Base-by-base conservation (phyloP, 140 eudicot genomes). In the Oenanthe javanica region DNA sequence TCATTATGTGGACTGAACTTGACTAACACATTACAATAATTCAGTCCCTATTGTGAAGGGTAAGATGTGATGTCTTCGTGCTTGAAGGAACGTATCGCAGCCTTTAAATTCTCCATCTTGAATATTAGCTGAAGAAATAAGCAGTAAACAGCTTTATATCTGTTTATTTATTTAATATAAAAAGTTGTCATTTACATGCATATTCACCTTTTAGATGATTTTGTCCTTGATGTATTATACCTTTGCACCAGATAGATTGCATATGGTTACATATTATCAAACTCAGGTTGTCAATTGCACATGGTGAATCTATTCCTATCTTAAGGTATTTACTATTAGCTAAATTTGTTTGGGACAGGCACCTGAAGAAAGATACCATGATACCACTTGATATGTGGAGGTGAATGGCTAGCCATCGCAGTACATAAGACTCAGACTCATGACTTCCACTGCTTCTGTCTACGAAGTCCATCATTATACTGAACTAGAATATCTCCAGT, bases 351-450 rank as follows among this genome's bases (percentile, higher is more conserved):
- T 77, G 80, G 47, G 73, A 80, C 81, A 84, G 83, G 86, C 83
- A 85, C 5, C 38, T 43, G 74, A 69, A 69, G 73, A 67, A 47
- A 79, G 66, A 77, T 31, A 31, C 36, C 36, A 31, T 31, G 84
- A 81, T 72, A 51, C 70, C 31, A 78, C 21, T 38, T 73, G 36
- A 38, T n/a, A 31, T 55, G 52, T 77, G 80, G 75, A 81, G 79
- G 81, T 83, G 78, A 48, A 71, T 31, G 36, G 36, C 36, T 31
- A 31, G 36, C 36, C 36, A 31, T 31, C 36, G 36, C 36, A 31
- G 36, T 31, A 36, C 73, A 76, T 31, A 78, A 83, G 87, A 78
- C 82, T 79, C 75, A 59, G 89, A 75, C 31, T 81, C 70, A 64
- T 72, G 78, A 72, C 69, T 59, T 4, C 21, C 6, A 74, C 19